Base-by-base conservation (phyloP, 1,284 basidiomycete genomes). In the Dichomitus squalens region DNA sequence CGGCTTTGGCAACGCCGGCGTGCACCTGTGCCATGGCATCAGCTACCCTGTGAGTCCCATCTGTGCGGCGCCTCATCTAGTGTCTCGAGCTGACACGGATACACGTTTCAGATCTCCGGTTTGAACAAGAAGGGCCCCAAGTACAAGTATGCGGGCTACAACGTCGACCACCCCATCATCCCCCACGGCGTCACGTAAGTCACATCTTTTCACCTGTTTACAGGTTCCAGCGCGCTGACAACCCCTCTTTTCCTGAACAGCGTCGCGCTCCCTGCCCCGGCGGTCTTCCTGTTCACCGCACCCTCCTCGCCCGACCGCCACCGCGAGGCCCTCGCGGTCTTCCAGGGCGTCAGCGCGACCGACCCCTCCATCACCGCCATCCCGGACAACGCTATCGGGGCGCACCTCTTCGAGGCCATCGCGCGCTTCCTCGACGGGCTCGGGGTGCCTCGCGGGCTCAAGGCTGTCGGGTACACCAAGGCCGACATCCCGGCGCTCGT, bases 1-100 rank as follows among this genome's bases (percentile, higher is more conserved):
- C 58, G 95, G 95, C 0, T 98, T 98, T 68, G 96, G 96, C 35
- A 97, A 96, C 69, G 95, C 90, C 20, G 95, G 95, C 31, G 95
- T 97, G 5, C 94, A 96, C 73, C 75, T 96, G 59, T 95, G 92
- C 66, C 93, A 94, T 68, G 93, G 90, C 40, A 91, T 93, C 77
- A 91, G 90, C 66, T 93, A 91, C 64, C 90, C 90, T 3, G 88
- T 89, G 70, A 59, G 83, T 72, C 34, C 25, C 34, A 33, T 33
- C 11, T 40, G 61, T 52, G 35, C 31, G 49, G 52, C 33, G 27
- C 35, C 39, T 40, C 34, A 53, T 31, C 12, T 3, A 12, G 14
- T 27, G 46, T 49, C 16, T 1, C 52, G 20, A 31, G 27, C 36
- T 29, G 18, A 39, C 31, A 20, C 38, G 7, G 34, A 23, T 20